These are phyloP conservation scores for Lachnellula hyalina DNA, from an alignment of 2,329 filamentous ascomycete species.

Conservation along the genomic window DNA sequence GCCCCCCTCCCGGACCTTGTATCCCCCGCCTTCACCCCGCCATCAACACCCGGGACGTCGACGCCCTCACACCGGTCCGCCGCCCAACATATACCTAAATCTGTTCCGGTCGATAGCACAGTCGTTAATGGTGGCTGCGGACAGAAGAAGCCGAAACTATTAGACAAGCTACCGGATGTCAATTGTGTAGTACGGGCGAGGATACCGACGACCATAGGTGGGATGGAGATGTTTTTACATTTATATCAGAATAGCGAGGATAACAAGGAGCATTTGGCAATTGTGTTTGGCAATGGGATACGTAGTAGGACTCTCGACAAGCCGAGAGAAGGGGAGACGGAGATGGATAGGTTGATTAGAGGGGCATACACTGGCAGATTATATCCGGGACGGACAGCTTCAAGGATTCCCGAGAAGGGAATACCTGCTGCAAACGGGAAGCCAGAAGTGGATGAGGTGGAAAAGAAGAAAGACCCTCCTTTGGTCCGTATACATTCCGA, in stretches of 20 bases:
- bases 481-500: constrained; percentile 95
- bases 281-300: constrained; percentile 89
- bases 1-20: constrained; percentile 48
- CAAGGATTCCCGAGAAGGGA: constrained; percentile 12
- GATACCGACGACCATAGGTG: constrained; percentile 70
- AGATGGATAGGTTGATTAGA: constrained; percentile 86
- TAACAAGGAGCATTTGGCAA: constrained; percentile 92
- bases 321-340: constrained; percentile 69
- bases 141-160: constrained; percentile 62
- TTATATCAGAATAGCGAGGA: constrained; percentile 90
- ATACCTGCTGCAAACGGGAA: background rate
- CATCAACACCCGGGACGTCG: constrained; percentile 54
- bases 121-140: constrained; percentile 51
- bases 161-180: constrained; percentile 75
- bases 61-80: constrained; percentile 41
- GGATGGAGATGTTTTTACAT: constrained; percentile 91
- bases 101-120: constrained; percentile 53
- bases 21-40: constrained; percentile 79
- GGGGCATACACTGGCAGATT: constrained; percentile 88
- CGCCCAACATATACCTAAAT: constrained; percentile 11
- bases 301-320: constrained; percentile 68
- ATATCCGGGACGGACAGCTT: constrained; percentile 73
- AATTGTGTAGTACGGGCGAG: constrained; percentile 90
- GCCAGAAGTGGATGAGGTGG: background rate
- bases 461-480: constrained; percentile 43